These are phyloP conservation scores for Aspergillus costaricaensis DNA, from an alignment of 2,329 filamentous ascomycete species.

Conservation along the genomic window DNA sequence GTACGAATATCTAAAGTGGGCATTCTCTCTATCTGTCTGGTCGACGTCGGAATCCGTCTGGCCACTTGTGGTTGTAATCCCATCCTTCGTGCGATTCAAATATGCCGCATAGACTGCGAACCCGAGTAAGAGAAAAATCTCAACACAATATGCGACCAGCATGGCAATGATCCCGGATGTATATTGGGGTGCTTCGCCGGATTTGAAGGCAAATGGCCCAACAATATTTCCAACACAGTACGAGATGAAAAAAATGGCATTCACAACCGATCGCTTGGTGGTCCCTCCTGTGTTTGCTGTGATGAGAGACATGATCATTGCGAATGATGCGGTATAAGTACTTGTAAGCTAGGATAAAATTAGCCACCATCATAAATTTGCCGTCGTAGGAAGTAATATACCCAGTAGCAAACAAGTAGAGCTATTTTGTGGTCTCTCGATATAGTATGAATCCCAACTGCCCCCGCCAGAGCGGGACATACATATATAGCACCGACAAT, in stretches of 20 bases:
- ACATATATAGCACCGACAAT: not conserved
- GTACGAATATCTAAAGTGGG: not conserved
- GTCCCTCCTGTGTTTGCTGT: slow-evolving; percentile 14
- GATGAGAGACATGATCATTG: slow-evolving; percentile 1
- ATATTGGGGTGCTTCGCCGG: slow-evolving; percentile 18
- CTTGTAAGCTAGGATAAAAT: not conserved
- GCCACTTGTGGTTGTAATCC: not conserved
- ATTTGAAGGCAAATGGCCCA: slow-evolving; percentile 20
- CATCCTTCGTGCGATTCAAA: not conserved
- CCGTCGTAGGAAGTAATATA: not conserved
- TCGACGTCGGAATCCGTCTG: not conserved
- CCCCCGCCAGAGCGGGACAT: not conserved
- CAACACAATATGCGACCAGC: not conserved
- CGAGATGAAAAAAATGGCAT: slow-evolving; percentile 17
- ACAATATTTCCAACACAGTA: slow-evolving; percentile 23
- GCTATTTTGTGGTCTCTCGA: not conserved
- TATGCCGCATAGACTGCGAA: not conserved
- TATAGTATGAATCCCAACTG: not conserved
- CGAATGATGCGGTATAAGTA: slow-evolving; percentile 1
- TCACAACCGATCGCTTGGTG: slow-evolving; percentile 19
- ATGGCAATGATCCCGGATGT: not conserved
- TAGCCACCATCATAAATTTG: not conserved
- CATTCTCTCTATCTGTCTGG: not conserved
- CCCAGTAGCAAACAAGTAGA: not conserved
- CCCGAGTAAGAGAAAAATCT: not conserved